Conservation (phyloP, 2,329 filamentous ascomycete species). For the Plenodomus tracheiphilus region DNA sequence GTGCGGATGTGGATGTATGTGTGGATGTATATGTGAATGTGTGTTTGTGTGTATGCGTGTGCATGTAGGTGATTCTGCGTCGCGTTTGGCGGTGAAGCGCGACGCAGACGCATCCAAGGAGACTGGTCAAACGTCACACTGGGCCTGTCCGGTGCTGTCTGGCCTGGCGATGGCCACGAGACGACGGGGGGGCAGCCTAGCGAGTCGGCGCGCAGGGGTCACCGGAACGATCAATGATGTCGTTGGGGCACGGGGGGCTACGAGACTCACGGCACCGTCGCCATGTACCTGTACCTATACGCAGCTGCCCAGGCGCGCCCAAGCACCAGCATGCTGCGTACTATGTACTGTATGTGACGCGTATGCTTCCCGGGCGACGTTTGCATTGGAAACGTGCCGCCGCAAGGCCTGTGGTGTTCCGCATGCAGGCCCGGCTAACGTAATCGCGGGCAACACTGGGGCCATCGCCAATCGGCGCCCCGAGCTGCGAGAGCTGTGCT, state of each 20-base stretch:
- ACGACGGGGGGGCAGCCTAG: slow-evolving; percentile 22
- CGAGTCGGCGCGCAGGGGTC: slow-evolving; percentile 34
- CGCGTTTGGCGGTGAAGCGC: not conserved
- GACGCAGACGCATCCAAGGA: not conserved
- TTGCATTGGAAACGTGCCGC: not conserved
- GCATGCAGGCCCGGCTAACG: slow-evolving; percentile 9
- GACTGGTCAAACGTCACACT: not conserved
- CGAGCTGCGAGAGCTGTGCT: slow-evolving; percentile 20
- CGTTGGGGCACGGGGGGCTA: slow-evolving; percentile 22
- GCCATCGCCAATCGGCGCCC: slow-evolving; percentile 20
- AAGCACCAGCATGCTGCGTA: slow-evolving; percentile 1
- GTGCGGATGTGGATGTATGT: slow-evolving; percentile 6
- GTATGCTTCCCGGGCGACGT: not conserved
- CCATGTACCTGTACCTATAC: too few species aligned
- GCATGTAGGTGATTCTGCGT: slow-evolving; percentile 5
- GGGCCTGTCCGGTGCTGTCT: too few species aligned
- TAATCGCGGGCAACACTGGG: slow-evolving; percentile 8
- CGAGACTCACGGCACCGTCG: too few species aligned
- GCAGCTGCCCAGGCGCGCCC: too few species aligned
- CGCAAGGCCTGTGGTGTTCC: not conserved
- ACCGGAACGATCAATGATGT: slow-evolving; percentile 32
- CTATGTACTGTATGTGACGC: too few species aligned
- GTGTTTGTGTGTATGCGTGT: slow-evolving; percentile 8
- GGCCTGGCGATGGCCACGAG: slow-evolving; percentile 30
- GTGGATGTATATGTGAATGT: slow-evolving; percentile 11